Conservation (phyloP, 495 filamentous ascomycete species). For the Beverwykella pulmonaria region DNA sequence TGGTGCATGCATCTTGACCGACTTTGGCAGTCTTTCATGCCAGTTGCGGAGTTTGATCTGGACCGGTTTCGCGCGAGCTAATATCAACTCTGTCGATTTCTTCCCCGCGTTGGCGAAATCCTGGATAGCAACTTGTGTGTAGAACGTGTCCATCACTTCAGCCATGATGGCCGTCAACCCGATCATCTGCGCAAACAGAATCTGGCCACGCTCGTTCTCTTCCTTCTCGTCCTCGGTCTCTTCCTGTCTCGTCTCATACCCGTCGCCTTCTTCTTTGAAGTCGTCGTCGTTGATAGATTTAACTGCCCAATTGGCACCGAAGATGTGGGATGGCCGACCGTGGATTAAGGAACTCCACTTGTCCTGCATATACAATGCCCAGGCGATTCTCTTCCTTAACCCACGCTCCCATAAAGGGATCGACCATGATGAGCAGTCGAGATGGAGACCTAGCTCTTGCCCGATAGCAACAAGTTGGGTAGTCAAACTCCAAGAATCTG, state of each 20-base stretch:
- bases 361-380: constrained; percentile 91
- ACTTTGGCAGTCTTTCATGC: constrained; percentile 67
- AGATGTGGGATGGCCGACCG: constrained; percentile 83
- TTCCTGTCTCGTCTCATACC: constrained; percentile 46
- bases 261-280: constrained; percentile 59
- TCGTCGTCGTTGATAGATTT: constrained; percentile 66
- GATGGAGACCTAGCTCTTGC: constrained; percentile 83
- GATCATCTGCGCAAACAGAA: constrained; percentile 73
- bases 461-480: constrained; percentile 79
- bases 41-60: constrained; percentile 83
- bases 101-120: constrained; percentile 51
- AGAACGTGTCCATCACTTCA: constrained; percentile 79
- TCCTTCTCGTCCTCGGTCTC: constrained; percentile 48
- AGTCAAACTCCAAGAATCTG: constrained; percentile 83
- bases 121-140: constrained; percentile 65
- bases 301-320: constrained; percentile 81
- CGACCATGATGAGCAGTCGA: constrained; percentile 85
- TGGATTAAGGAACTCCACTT: constrained; percentile 90
- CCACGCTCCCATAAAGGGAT: constrained; percentile 87
- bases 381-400: constrained; percentile 79
- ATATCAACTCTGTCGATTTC: constrained; percentile 57
- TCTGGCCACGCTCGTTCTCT: constrained; percentile 69
- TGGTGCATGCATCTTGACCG: constrained; percentile 65
- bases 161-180: constrained; percentile 73
- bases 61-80: constrained; percentile 77